phyloP scores from a whole-genome alignment of 352 stramenopile species.

The Phytopythium montanum region DNA sequence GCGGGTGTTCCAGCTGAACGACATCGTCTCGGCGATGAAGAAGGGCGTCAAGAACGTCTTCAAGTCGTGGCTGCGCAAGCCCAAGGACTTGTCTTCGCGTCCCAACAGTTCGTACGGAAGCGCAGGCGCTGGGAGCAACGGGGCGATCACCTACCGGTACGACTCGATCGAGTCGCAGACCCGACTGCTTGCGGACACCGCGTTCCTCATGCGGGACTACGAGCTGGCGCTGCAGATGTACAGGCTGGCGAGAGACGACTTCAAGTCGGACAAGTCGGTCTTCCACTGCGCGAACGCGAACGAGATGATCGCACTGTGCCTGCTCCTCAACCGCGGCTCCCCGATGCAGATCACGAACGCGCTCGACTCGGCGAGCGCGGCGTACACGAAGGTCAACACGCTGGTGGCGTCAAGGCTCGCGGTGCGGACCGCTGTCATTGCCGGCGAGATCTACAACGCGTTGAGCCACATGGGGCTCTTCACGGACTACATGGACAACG shows the following conservation, averaged over 20 bases:
- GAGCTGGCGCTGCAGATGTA: conserved; percentile 90
- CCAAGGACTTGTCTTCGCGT: conserved; percentile 56
- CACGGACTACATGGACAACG: conserved; percentile 86
- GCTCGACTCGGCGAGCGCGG: conserved; percentile 56
- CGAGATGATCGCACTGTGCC: conserved; percentile 86
- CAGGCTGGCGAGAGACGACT: conserved; percentile 88
- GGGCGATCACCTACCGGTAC: conserved; percentile 53
- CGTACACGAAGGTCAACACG: conserved; percentile 60
- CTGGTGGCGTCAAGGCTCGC: conserved; percentile 47
- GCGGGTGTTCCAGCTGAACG: conserved; percentile 84
- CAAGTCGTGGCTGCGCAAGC: conserved; percentile 90
- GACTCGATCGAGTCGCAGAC: conserved; percentile 91
- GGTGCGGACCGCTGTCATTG: conserved; percentile 62
- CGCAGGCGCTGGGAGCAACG: conserved; percentile 11
- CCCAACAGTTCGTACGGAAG: conserved; percentile 9
- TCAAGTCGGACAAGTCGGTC: conserved; percentile 86
- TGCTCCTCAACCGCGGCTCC: conserved; percentile 74
- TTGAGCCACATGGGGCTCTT: conserved; percentile 73
- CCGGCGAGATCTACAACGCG: conserved; percentile 77
- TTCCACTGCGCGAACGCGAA: conserved; percentile 82
- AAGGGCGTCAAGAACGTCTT: conserved; percentile 92
- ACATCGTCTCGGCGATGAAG: conserved; percentile 86
- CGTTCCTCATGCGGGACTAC: conserved; percentile 89
- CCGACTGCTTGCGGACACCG: conserved; percentile 83
- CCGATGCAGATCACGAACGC: conserved; percentile 85